Evolutionary conservation across 1,284 basidiomycete species (phyloP), one percentile per base, ranked within the genome.

Genomic region (Abortiporus biennis): DNA sequence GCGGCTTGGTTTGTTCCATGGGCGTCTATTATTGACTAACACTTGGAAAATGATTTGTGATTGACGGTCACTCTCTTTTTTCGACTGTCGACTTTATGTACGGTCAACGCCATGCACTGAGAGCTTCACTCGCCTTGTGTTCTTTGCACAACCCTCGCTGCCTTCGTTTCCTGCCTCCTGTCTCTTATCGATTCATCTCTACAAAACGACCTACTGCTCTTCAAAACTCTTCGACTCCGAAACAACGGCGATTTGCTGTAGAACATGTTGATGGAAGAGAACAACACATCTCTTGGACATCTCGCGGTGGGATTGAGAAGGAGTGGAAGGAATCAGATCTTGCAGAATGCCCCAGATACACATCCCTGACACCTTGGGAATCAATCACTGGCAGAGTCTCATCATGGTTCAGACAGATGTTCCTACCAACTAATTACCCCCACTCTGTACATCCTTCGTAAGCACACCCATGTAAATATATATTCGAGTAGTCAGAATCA

Each of bases 361-460:
- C 17, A 39, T 40, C 5, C 45, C 47, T 3, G 40, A n/a, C n/a
- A n/a, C n/a, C 50, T 3, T 50, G 41, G 16, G 47, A 48, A 9
- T 49, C 57, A 2, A 23, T 44, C 19, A 42, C 47, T 4, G 54
- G 57, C 11, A 47, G 50, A 23, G 42, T 59, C 16, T 47, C 52
- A 17, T 52, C 57, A 12, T 59, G 57, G 57, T 41, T 61, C 21
- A 47, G 54, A 30, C 56, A 59, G 39, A 61, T 59, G 57, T 58
- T 61, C 52, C 46, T 61, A 12, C 59, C 59, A 8, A 61, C 57
- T 16, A 61, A 59, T 44, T 61, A 56, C 42, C 59, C 59, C 1
- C 57, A 61, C 30, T 59, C 57, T 8, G 59, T 61, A 11, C 59
- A 61, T 34, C 47, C 44, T n/a, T 58, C 59, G 59, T 61, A 50